Evolutionary conservation across 768 basidiomycete species (phyloP), one percentile per base, ranked within the genome.

Genomic region (Suillus subaureus): DNA sequence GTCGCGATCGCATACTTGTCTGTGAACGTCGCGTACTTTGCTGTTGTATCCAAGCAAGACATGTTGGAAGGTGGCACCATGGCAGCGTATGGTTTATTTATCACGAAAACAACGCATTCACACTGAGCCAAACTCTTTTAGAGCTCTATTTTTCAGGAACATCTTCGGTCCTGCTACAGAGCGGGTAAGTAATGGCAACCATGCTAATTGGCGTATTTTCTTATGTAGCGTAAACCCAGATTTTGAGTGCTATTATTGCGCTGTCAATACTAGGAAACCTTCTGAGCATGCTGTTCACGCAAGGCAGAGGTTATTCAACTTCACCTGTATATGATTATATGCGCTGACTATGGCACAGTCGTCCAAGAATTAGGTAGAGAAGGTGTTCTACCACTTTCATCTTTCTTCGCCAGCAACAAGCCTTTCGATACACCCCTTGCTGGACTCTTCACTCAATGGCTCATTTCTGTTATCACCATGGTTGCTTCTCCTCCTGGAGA

Each of bases 331-430:
- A 9, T 35, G 28, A 23, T 16, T 6, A 7, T 12, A 23, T 49
- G 66, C 1, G 72, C 69, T 69, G 16, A 71, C 18, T 26, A 18
- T 54, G 26, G 37, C 33, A 0, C 51, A 90, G 89, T 91, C 12
- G 83, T 90, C 11, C 91, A 92, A 72, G 90, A 91, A 73, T 80
- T 91, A 4, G 91, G 90, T 0, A 81, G 89, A 16, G 90, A 92
- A 70, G 90, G 89, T 1, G 79, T 91, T 31, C 77, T 92, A 9
- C 91, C 91, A 0, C 87, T 77, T 68, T 85, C 92, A 0, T 80
- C 81, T 1, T 84, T 90, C 72, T 91, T 92, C 68, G 85, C 90
- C 1, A 89, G 86, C 71, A 91, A 86, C 72, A 85, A 86, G 67
- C 91, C 91, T 0, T 93, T 90, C 75, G 79, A 82, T 65, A 85